Conservation (phyloP, 768 basidiomycete species). For the Imleria badia region DNA sequence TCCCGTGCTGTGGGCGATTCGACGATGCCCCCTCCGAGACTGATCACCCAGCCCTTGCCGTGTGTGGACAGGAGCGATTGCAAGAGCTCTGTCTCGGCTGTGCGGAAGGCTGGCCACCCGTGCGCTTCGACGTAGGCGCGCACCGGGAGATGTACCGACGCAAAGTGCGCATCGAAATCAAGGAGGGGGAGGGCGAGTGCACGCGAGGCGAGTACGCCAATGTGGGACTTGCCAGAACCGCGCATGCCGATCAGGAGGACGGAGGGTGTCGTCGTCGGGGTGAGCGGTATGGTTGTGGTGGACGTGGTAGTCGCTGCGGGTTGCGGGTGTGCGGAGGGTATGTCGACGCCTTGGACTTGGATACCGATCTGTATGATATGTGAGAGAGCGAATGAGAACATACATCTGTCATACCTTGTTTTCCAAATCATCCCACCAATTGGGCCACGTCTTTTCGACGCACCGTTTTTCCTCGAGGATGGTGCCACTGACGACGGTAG, state of each 20-base stretch:
- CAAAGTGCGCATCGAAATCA: slow-evolving; percentile 86
- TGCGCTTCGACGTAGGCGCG: slow-evolving; percentile 75
- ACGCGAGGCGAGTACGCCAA: slow-evolving; percentile 75
- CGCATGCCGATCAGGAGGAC: slow-evolving; percentile 93
- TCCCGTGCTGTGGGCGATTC: slow-evolving; percentile 78
- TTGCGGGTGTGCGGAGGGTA: slow-evolving; percentile 38
- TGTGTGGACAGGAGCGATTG: slow-evolving; percentile 60
- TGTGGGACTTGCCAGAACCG: slow-evolving; percentile 91
- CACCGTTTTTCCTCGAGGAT: slow-evolving; percentile 94
- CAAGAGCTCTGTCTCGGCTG: slow-evolving; percentile 69
- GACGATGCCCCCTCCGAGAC: slow-evolving; percentile 92
- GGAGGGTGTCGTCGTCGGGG: slow-evolving; percentile 45
- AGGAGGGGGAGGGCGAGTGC: slow-evolving; percentile 71
- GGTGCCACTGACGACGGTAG: slow-evolving; percentile 68
- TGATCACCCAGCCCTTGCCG: slow-evolving; percentile 68
- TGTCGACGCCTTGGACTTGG: slow-evolving; percentile 80
- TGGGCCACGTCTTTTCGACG: slow-evolving; percentile 99
- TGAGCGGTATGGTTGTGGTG: slow-evolving; percentile 4
- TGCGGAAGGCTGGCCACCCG: slow-evolving; percentile 91
- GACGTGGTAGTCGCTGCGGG: slow-evolving; percentile 46
- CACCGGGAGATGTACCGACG: slow-evolving; percentile 58
- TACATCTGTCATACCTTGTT: slow-evolving; percentile 67
- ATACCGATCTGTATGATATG: slow-evolving; percentile 71
- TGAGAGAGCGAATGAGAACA: not conserved
- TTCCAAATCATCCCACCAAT: slow-evolving; percentile 98